phyloP scores from a whole-genome alignment of 2,329 filamentous ascomycete species.

The Neonectria coccinea region DNA sequence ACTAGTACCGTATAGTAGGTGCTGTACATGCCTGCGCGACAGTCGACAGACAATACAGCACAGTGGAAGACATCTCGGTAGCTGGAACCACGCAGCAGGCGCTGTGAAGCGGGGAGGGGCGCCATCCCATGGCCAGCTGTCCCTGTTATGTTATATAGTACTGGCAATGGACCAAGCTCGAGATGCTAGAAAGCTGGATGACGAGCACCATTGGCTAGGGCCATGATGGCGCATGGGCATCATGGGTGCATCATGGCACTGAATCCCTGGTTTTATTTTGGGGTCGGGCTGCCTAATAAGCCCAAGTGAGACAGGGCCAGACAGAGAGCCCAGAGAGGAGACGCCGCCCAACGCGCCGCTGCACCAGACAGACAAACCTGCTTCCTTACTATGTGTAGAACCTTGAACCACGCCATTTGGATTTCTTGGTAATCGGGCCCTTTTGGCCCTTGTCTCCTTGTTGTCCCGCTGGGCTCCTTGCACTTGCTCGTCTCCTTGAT shows the following conservation, averaged over 20 bases:
- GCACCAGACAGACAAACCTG: conserved; percentile 2
- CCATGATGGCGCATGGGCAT: conserved; percentile 17
- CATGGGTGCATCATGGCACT: conserved; percentile 27
- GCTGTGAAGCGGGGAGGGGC: conserved; percentile 14
- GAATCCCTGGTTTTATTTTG: conserved; percentile 16
- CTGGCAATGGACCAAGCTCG: conserved; percentile 8
- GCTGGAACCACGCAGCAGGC: neutral
- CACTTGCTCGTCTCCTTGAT: neutral
- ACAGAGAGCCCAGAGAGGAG: conserved; percentile 2
- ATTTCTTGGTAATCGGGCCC: conserved; percentile 19
- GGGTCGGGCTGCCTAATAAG: conserved; percentile 14
- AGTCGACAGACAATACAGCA: neutral
- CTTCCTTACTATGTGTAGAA: conserved; percentile 8
- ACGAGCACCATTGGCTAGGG: conserved; percentile 10
- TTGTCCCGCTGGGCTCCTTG: neutral
- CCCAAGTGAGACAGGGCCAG: conserved; percentile 18
- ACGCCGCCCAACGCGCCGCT: conserved; percentile 4
- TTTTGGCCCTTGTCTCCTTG: conserved; percentile 26
- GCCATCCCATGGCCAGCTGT: conserved; percentile 17
- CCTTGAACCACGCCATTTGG: conserved; percentile 33
- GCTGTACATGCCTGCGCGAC: neutral
- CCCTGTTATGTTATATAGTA: conserved; percentile 23
- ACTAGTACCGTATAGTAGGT: no score
- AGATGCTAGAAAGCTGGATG: conserved; percentile 8
- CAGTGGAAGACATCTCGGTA: neutral